phyloP scores from a whole-genome alignment of 192 early-diverging fungal genomes.

The Backusella morwellensis region DNA sequence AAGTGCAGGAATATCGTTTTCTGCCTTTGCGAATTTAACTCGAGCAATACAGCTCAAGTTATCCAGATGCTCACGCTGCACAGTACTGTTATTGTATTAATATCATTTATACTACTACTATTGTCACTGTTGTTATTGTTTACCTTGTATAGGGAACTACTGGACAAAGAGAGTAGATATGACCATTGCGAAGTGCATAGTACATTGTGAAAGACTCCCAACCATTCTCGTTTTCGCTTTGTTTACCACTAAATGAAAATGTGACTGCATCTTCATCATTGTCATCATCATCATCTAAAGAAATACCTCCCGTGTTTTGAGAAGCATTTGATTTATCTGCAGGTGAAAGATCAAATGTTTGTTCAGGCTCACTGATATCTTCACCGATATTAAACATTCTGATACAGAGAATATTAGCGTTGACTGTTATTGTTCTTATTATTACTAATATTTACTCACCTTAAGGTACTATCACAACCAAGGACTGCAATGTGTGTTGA shows the following conservation, averaged over 20 bases:
- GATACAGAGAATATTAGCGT: background rate
- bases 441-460: conserved; percentile 25
- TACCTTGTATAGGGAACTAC: conserved; percentile 69
- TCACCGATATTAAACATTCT: conserved; percentile 71
- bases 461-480: conserved; percentile 58
- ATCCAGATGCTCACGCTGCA: conserved; percentile 23
- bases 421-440: background rate
- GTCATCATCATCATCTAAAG: conserved; percentile 12
- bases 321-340: background rate
- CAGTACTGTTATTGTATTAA: conserved; percentile 20
- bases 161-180: conserved; percentile 77
- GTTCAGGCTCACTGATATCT: conserved; percentile 65
- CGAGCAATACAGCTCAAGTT: background rate
- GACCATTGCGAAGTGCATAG: conserved; percentile 64
- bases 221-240: conserved; percentile 35
- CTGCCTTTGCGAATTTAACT: background rate
- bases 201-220: conserved; percentile 77
- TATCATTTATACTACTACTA: background rate
- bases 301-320: background rate
- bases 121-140: background rate
- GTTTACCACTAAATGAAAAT: conserved; percentile 15
- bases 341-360: conserved; percentile 51
- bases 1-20: background rate
- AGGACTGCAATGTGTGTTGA: conserved; percentile 70
- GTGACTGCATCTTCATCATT: conserved; percentile 17